Evolutionary conservation across 352 stramenopile genomes (phyloP), one percentile per base, ranked within the genome.

Genomic region (Pythium grandisporangium): DNA sequence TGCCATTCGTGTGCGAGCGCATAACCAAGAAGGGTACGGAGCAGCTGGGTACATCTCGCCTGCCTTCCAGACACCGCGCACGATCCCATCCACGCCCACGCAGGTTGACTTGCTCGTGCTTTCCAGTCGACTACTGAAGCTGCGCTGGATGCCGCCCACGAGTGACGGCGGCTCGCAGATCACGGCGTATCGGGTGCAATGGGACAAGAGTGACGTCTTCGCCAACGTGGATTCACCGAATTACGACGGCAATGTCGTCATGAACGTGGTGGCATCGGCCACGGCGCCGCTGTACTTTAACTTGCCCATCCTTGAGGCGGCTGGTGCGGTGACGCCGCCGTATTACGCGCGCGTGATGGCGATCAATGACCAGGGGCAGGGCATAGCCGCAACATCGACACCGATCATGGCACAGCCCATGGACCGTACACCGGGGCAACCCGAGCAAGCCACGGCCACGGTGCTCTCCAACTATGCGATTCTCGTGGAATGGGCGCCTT

Each of bases 321-420:
- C n/a, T n/a, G n/a, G n/a, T n/a, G 51, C 73, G 11, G 27, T 58
- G 3, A 34, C 57, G 8, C 79, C 64, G 0, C 67, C 57, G 8
- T 93, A 93, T 22, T 98, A 83, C 56, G 91, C 87, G 8, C 84
- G 95, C 4, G 81, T 98, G 3, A 59, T 81, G 20, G 93, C 94
- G 7, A 71, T 93, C 33, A 99, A 99, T 61, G 85, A 85, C 14
- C 84, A 89, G 55, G 84, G 78, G 8, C 66, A 69, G 42, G 80
- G 92, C n/a, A 20, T 51, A 5, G 60, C 62, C 20, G 57, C 58
- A 10, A 22, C 52, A 11, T 55, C 83, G 1, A 64, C 65, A 22
- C 77, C 84, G 14, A 55, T 42, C 7, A 83, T 63, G 27, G 69
- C 67, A 4, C 66, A 53, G 19, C 75, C 84, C 24, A 35, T 70